phyloP scores from a whole-genome alignment of 345 rosid genomes.

The Eucalyptus urophylla region DNA sequence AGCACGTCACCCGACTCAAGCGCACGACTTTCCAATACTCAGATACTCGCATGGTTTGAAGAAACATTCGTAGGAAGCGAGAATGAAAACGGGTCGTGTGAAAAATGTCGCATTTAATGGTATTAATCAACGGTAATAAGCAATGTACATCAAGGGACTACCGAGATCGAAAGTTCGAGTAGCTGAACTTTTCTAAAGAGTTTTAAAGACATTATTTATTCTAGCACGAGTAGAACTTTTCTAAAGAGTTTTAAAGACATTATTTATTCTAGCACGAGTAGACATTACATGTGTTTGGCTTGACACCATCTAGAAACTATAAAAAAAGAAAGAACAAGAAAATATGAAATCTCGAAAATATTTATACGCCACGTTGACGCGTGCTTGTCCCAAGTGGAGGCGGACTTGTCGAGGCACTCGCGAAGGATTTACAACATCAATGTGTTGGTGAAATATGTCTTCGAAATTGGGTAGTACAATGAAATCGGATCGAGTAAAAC shows the following conservation, averaged over 20 bases:
- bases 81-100: background rate
- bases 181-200: background rate
- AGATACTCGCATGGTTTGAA: background rate
- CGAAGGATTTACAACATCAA: background rate
- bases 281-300: background rate
- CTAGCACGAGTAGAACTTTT: background rate
- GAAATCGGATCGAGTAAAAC: too few relatives aligned
- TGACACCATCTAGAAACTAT: background rate
- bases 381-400: background rate
- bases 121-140: background rate
- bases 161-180: background rate
- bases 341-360: background rate
- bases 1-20: background rate
- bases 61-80: background rate
- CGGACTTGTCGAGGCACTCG: background rate
- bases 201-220: background rate
- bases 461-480: too few relatives aligned
- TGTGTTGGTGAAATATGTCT: too few relatives aligned
- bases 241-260: background rate
- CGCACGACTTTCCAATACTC: background rate
- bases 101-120: background rate
- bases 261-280: background rate
- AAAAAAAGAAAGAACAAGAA: background rate
- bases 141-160: background rate
- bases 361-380: background rate